Evolutionary conservation across 306 rosid genomes (phyloP).

Genomic region (Acacia crassicarpa): DNA sequence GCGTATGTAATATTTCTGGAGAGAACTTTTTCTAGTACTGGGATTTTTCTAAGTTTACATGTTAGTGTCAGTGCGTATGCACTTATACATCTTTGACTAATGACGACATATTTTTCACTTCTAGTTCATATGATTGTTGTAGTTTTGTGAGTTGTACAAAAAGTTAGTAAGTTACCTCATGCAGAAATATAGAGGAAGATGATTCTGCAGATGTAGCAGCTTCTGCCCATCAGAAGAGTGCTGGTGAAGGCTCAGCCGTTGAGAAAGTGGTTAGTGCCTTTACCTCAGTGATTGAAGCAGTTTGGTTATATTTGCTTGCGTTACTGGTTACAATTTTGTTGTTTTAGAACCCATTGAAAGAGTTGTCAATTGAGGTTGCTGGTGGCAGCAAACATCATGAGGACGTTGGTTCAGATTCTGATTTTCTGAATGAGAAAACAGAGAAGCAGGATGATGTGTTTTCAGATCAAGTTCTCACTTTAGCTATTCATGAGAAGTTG

Average conservation of each 20-base stretch:
- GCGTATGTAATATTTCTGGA: not conserved
- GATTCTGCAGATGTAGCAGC: slow-evolving; percentile 59
- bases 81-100: not conserved
- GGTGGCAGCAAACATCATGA: slow-evolving; percentile 51
- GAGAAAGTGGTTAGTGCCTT: slow-evolving; percentile 59
- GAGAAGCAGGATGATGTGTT: slow-evolving; percentile 51
- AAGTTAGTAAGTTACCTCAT: slow-evolving; percentile 40
- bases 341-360: slow-evolving; percentile 64
- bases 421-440: slow-evolving; percentile 42
- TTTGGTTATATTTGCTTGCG: slow-evolving; percentile 30
- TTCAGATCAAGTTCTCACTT: slow-evolving; percentile 76
- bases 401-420: slow-evolving; percentile 53
- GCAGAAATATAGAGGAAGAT: slow-evolving; percentile 82
- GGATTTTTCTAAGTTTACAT: slow-evolving; percentile 2
- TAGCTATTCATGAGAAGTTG: slow-evolving; percentile 66
- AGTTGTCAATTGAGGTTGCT: slow-evolving; percentile 43
- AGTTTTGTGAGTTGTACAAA: slow-evolving; percentile 35
- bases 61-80: not conserved
- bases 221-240: slow-evolving; percentile 55
- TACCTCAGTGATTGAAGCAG: slow-evolving; percentile 11
- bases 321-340: slow-evolving; percentile 35
- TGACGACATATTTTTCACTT: slow-evolving; percentile 5
- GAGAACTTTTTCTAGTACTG: slow-evolving; percentile 24
- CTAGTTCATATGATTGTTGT: slow-evolving; percentile 23
- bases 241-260: slow-evolving; percentile 53